A percentile compares a stretch with the other conserved stretches of the same genome.
Evolutionary conservation across 73 alveolate species (phyloP).

Genomic region (Blepharisma stoltei): DNA sequence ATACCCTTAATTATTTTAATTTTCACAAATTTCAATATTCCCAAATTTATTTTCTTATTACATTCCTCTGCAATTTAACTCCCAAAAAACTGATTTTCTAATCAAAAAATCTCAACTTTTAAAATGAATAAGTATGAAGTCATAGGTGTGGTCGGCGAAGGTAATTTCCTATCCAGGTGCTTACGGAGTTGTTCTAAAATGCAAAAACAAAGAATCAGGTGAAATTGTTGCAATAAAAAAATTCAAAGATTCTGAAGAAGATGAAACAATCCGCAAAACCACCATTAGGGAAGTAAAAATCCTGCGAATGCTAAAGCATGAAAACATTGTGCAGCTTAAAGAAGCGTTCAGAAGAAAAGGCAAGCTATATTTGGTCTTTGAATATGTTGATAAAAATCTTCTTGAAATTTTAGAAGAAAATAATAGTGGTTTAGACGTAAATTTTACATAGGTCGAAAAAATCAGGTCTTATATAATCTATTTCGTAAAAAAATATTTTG

Average conservation of each 20-base stretch:
- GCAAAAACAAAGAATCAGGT: conserved; percentile 65
- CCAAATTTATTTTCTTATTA: too few relatives aligned
- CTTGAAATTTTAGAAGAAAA: conserved; percentile 90
- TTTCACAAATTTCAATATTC: too few relatives aligned
- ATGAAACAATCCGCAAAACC: conserved; percentile 67
- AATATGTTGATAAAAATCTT: conserved; percentile 91
- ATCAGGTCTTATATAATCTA: not conserved
- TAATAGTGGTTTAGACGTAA: conserved; percentile 66
- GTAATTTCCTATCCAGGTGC: conserved; percentile 44
- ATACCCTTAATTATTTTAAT: too few relatives aligned
- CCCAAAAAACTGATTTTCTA: too few relatives aligned
- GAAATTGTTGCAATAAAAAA: conserved; percentile 84
- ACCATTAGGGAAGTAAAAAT: conserved; percentile 72
- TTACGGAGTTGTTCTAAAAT: conserved; percentile 77
- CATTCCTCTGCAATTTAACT: too few relatives aligned
- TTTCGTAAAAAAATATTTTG: too few relatives aligned
- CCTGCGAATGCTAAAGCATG: conserved; percentile 60
- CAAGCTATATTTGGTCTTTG: conserved; percentile 90
- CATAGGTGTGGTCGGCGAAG: conserved; percentile 77
- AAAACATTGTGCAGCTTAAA: conserved; percentile 71
- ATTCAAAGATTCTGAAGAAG: conserved; percentile 77
- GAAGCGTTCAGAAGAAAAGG: conserved; percentile 90
- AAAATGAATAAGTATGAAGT: conserved; percentile 74
- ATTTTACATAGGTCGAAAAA: not conserved
- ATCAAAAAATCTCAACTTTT: not conserved